phyloP scores from a whole-genome alignment of 805 yeast species.

The Candida caryicola region DNA sequence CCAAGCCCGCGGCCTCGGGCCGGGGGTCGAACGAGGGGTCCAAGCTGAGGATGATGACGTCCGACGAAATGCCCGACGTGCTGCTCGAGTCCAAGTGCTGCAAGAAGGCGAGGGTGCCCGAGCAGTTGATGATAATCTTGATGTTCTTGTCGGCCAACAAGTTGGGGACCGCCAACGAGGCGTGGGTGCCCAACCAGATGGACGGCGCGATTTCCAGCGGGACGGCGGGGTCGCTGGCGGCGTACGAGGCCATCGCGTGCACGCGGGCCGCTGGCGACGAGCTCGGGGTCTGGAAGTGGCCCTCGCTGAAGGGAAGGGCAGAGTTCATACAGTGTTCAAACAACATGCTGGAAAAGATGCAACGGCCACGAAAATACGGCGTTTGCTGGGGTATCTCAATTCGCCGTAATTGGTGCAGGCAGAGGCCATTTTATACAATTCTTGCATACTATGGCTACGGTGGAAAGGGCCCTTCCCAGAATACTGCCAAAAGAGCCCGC shows the following conservation, averaged over 20 bases:
- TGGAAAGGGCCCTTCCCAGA: neutral
- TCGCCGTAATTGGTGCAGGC: no score
- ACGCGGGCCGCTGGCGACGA: neutral
- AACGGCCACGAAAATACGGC: no score
- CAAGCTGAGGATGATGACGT: constrained; percentile 35
- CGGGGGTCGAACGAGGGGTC: constrained; percentile 31
- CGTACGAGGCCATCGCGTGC: neutral
- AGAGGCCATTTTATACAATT: no score
- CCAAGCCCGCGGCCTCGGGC: constrained; percentile 17
- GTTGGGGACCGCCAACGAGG: constrained; percentile 4
- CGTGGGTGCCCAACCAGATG: constrained; percentile 27
- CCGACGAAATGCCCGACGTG: constrained; percentile 27
- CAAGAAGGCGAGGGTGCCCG: constrained; percentile 30
- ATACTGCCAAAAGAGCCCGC: neutral
- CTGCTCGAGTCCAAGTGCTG: constrained; percentile 15
- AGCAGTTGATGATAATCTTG: constrained; percentile 40
- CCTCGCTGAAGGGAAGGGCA: neutral
- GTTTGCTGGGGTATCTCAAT: no score
- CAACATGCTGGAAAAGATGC: no score
- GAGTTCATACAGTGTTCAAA: neutral
- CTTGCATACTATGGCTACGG: neutral
- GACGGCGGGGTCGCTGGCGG: neutral
- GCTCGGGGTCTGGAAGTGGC: neutral
- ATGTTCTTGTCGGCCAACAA: constrained; percentile 19
- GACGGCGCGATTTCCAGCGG: constrained; percentile 25